Evolutionary conservation across 2,329 filamentous ascomycete species (phyloP), one percentile per base, ranked within the genome.

Genomic region (Podosphaera aphanis): DNA sequence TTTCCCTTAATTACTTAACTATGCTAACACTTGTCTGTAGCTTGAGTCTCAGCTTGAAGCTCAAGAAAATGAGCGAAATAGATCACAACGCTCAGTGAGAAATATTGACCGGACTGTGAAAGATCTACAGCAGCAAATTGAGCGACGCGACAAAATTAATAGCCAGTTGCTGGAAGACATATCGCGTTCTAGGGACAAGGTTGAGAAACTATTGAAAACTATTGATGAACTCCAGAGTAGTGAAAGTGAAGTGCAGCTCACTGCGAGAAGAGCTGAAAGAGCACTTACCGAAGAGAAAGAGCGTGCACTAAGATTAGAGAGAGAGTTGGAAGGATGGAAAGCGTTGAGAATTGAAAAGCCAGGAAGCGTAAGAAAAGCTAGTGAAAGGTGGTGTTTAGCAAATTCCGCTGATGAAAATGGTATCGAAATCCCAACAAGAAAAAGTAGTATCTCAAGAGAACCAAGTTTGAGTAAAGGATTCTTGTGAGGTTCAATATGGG

Each of bases 81-180:
- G 83, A 55, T 84, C 86, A 49, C 82, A 86, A 56, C 82, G 88
- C 47, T 86, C 81, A 43, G 78, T 84, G 19, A 85, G 90, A 56
- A 93, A 92, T 59, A 79, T 94, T 21, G 90, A 95, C 64, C 84
- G 88, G 50, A 83, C 78, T 1, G 85, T 95, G 57, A 90, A 90
- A 62, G 90, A 95, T 61, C 72, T 95, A 20, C 83, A 94, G 62
- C 71, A 76, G 20, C 88, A 95, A 61, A 81, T 98, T 53, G 85
- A 93, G 42, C 83, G 90, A 54, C 83, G 85, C 55, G 88, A 95
- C 52, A 94, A 93, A 64, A 76, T 83, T 55, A 84, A 86, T 55
- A 59, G 68, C 4, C 79, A 90, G 57, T 69, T 93, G 16, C 71
- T 77, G 46, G 88, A 94, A 45, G 90, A 95, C 56, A 72, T 93